Evolutionary conservation across 169 alveolate species (phyloP).

Genomic region (Plasmodium sp.): DNA sequence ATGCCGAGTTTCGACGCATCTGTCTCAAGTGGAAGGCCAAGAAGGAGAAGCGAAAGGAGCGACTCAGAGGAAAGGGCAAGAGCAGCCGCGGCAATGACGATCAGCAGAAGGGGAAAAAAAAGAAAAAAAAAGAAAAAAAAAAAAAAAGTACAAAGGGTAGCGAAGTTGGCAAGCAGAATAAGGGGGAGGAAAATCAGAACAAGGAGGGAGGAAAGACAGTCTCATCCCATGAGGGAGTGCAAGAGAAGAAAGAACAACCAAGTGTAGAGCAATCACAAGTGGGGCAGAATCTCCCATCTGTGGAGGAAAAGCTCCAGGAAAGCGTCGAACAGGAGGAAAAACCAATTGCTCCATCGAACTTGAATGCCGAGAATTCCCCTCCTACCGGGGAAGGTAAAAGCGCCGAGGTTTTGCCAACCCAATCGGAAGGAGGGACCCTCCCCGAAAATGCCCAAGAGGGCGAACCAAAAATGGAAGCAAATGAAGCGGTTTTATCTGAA

Average conservation of each 20-base stretch:
- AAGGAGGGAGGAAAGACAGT: not conserved
- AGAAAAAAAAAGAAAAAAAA: not conserved
- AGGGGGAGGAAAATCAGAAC: not conserved
- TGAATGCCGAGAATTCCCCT: not conserved
- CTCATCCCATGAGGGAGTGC: not conserved
- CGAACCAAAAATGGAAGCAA: not conserved
- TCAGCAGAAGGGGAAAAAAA: not conserved
- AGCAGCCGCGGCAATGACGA: not conserved
- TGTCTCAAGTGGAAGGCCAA: constrained; percentile 50
- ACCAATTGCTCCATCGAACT: not conserved
- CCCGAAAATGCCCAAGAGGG: not conserved
- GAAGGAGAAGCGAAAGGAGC: constrained; percentile 9
- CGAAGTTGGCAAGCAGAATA: not conserved
- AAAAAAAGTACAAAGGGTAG: not conserved
- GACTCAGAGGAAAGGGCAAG: not conserved
- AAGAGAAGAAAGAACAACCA: not conserved
- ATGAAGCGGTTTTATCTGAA: not conserved
- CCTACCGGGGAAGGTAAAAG: not conserved
- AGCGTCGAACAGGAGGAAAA: not conserved
- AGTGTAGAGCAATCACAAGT: not conserved
- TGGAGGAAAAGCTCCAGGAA: not conserved
- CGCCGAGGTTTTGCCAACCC: not conserved
- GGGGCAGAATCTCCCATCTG: not conserved
- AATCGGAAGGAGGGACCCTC: not conserved
- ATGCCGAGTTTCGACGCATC: constrained; percentile 44